These are phyloP conservation scores for Aspergillus novoparasiticus DNA, from an alignment of 2,329 filamentous ascomycete species.

Conservation along the genomic window DNA sequence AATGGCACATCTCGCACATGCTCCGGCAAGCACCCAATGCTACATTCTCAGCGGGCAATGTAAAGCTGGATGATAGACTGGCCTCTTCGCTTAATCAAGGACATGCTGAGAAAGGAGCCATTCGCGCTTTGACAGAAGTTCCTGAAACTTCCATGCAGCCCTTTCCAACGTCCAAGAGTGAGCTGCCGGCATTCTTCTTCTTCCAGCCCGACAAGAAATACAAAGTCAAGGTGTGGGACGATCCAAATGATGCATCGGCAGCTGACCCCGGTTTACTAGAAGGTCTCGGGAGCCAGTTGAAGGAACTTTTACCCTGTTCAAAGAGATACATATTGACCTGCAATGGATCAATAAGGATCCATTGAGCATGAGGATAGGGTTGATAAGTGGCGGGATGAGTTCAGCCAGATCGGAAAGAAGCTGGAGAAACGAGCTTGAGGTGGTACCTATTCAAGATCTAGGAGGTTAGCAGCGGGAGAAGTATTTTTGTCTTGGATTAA, in stretches of 20 bases:
- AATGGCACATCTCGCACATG: slow-evolving; percentile 48
- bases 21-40: slow-evolving; percentile 47
- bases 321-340: slow-evolving; percentile 6
- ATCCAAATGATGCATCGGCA: slow-evolving; percentile 14
- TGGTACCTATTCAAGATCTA: too few species aligned
- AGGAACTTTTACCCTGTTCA: slow-evolving; percentile 5
- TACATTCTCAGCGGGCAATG: slow-evolving; percentile 32
- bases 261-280: slow-evolving; percentile 5
- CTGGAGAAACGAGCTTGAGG: background rate
- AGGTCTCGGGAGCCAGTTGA: background rate
- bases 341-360: background rate
- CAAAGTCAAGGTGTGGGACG: slow-evolving; percentile 34
- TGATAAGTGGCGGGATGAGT: slow-evolving; percentile 1
- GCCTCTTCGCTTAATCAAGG: slow-evolving; percentile 3
- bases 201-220: slow-evolving; percentile 34
- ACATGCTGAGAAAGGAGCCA: slow-evolving; percentile 17
- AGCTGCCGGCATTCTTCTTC: slow-evolving; percentile 32
- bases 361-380: background rate
- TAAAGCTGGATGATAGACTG: slow-evolving; percentile 1
- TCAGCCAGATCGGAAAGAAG: slow-evolving; percentile 1
- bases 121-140: slow-evolving; percentile 36
- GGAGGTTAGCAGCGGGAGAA: too few species aligned
- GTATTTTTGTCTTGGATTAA: too few species aligned
- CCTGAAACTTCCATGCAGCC: slow-evolving; percentile 45
- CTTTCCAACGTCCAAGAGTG: slow-evolving; percentile 29